Conservation (phyloP, 1,284 basidiomycete genomes). For the Xanthoconium separans region DNA sequence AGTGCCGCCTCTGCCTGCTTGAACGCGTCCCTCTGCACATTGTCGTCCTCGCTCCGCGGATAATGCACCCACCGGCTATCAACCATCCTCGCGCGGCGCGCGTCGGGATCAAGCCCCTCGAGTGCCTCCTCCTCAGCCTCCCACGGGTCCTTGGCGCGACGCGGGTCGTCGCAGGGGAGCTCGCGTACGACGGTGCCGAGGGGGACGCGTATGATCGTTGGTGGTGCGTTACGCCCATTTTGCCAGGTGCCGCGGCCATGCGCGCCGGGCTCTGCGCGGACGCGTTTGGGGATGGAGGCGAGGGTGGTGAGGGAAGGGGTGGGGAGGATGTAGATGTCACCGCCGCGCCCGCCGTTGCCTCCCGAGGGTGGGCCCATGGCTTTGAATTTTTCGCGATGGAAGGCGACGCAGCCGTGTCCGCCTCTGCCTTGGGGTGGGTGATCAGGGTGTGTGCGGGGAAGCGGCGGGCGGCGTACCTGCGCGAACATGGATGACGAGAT, state of each 20-base stretch:
- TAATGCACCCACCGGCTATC: conserved; percentile 80
- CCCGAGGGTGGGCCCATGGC: conserved; percentile 85
- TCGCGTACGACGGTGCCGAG: conserved; percentile 87
- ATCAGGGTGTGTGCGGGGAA: conserved; percentile 5
- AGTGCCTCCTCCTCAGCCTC: conserved; percentile 66
- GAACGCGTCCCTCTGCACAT: conserved; percentile 66
- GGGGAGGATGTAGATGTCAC: conserved; percentile 81
- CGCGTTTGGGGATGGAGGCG: conserved; percentile 64
- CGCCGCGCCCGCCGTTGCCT: conserved; percentile 87
- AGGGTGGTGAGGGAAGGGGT: conserved; percentile 77
- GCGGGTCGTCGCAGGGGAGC: conserved; percentile 60
- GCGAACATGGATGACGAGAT: conserved; percentile 72
- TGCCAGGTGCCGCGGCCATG: conserved; percentile 83
- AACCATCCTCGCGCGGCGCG: conserved; percentile 57
- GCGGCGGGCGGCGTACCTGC: conserved; percentile 52
- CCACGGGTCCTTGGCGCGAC: conserved; percentile 61
- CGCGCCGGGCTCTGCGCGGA: conserved; percentile 66
- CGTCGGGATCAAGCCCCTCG: conserved; percentile 42
- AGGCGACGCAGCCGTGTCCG: conserved; percentile 81
- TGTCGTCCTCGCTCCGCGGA: conserved; percentile 63
- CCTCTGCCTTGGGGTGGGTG: conserved; percentile 60
- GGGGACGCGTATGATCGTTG: conserved; percentile 78
- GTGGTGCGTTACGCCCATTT: conserved; percentile 74
- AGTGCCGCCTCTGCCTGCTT: conserved; percentile 69
- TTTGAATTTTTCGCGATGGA: conserved; percentile 78